Conservation (phyloP, 129 eudicot species). For the Scalesia atractyloides region DNA sequence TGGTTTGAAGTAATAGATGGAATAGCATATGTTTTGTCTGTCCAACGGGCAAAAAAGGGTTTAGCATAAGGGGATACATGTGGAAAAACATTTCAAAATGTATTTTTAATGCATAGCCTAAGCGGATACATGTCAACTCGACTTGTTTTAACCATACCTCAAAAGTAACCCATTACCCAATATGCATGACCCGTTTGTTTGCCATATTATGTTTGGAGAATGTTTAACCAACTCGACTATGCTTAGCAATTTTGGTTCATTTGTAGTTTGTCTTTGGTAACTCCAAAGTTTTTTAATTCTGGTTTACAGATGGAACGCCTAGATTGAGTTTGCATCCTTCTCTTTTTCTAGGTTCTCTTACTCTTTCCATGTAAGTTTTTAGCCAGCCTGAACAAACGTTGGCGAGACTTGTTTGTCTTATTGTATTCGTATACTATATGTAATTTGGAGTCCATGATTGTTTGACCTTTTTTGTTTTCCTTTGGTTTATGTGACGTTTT, state of each 20-base stretch:
- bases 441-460: conserved; percentile 19
- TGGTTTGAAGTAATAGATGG: no score
- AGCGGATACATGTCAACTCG: background rate
- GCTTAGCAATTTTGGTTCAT: conserved; percentile 10
- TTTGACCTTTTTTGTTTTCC: background rate
- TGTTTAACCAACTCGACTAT: background rate
- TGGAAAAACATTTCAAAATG: no score
- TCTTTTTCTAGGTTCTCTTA: background rate
- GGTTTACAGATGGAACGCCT: conserved; percentile 63
- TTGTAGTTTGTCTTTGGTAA: conserved; percentile 2
- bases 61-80: no score
- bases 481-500: conserved; percentile 21
- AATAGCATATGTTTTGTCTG: no score
- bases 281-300: background rate
- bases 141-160: background rate
- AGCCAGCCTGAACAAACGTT: conserved; percentile 16
- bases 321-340: conserved; percentile 41
- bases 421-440: conserved; percentile 21
- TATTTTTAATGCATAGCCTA: no score
- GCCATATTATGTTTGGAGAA: background rate
- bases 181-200: background rate
- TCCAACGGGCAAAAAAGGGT: no score
- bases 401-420: conserved; percentile 9
- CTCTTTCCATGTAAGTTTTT: conserved; percentile 23
- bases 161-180: background rate